phyloP scores from a whole-genome alignment of 1,284 basidiomycete species.

The Tilletia walkeri region DNA sequence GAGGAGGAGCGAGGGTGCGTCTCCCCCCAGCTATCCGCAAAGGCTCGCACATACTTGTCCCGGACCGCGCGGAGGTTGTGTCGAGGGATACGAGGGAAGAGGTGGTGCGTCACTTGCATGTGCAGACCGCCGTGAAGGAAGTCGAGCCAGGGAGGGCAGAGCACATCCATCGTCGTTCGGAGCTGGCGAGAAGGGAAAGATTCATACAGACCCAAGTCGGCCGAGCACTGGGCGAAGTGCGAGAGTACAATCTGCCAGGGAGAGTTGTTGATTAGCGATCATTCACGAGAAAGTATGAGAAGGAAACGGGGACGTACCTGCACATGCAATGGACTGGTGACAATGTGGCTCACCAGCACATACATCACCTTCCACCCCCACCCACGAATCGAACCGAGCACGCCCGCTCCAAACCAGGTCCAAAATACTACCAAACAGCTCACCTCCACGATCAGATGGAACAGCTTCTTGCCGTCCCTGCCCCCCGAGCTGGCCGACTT shows the following conservation, averaged over 20 bases:
- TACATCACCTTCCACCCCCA: slow-evolving; percentile 69
- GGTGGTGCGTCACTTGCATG: slow-evolving; percentile 93
- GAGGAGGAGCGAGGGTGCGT: neutral
- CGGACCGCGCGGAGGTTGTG: slow-evolving; percentile 85
- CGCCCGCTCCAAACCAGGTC: slow-evolving; percentile 68
- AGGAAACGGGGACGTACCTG: slow-evolving; percentile 60
- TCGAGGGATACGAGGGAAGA: slow-evolving; percentile 90
- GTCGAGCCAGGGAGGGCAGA: slow-evolving; percentile 76
- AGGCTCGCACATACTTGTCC: slow-evolving; percentile 73
- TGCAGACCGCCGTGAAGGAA: slow-evolving; percentile 91
- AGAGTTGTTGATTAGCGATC: no score
- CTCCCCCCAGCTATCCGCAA: slow-evolving; percentile 60
- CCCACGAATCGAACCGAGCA: slow-evolving; percentile 67
- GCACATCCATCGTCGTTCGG: slow-evolving; percentile 92
- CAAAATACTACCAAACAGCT: slow-evolving; percentile 71
- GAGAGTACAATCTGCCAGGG: slow-evolving; percentile 82
- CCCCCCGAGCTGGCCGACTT: neutral
- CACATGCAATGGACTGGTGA: slow-evolving; percentile 79
- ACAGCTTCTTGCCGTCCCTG: neutral
- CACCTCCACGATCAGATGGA: slow-evolving; percentile 62
- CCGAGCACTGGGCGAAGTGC: slow-evolving; percentile 93
- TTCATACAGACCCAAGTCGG: slow-evolving; percentile 83
- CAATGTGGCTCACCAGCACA: slow-evolving; percentile 73
- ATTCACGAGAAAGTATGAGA: no score
- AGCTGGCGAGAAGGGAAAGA: slow-evolving; percentile 90